phyloP scores from a whole-genome alignment of 179 eudicot genomes.

The Sideroxylon spinosum region DNA sequence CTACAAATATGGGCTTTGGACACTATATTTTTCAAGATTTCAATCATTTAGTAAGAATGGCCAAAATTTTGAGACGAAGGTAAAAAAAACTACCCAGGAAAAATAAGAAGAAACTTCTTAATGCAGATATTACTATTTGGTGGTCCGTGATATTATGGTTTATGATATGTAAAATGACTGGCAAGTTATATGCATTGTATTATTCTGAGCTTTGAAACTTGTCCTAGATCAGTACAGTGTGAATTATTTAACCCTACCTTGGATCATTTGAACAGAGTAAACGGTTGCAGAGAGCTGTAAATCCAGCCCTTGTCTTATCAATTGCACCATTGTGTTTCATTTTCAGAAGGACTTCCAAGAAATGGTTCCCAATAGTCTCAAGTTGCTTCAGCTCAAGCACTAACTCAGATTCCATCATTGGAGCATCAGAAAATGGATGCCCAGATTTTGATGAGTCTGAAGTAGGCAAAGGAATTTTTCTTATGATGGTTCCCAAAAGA shows the following conservation, averaged over 20 bases:
- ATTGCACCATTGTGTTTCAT: conserved; percentile 98
- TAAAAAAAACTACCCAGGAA: too few relatives aligned
- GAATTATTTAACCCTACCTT: conserved; percentile 39
- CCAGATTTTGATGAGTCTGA: conserved; percentile 32
- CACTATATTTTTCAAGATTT: background rate
- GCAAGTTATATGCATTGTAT: background rate
- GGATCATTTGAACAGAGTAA: conserved; percentile 94
- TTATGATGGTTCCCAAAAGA: conserved; percentile 90
- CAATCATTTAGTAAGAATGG: background rate
- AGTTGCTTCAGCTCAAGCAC: conserved; percentile 82
- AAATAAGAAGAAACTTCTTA: background rate
- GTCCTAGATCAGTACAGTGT: background rate
- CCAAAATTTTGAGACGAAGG: background rate
- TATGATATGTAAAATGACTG: background rate
- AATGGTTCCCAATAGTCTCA: conserved; percentile 84
- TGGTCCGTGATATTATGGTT: background rate
- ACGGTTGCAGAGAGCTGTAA: conserved; percentile 97
- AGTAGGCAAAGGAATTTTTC: conserved; percentile 85
- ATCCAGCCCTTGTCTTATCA: conserved; percentile 98
- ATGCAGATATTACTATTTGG: too few relatives aligned
- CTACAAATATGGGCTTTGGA: background rate
- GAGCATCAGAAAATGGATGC: conserved; percentile 23
- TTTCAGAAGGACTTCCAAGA: conserved; percentile 88
- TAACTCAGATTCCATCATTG: conserved; percentile 34
- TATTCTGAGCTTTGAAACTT: background rate